Evolutionary conservation across 2,329 filamentous ascomycete genomes (phyloP).

Genomic region (Pestalotiopsis sp.): DNA sequence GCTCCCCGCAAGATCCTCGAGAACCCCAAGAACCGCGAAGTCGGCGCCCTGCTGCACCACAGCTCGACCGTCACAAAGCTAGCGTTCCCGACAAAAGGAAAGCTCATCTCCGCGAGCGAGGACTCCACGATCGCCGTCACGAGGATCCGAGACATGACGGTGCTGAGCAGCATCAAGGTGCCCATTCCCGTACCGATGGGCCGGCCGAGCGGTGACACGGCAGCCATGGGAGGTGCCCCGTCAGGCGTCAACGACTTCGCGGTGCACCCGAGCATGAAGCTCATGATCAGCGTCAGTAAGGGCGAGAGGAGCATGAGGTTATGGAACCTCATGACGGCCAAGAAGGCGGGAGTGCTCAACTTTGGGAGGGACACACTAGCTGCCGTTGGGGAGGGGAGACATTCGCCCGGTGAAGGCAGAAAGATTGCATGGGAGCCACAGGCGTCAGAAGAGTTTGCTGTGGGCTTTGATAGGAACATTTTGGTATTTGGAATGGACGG

Average conservation of each 20-base stretch:
- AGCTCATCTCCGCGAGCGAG: conserved; percentile 85
- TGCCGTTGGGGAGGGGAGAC: conserved; percentile 75
- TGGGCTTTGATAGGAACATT: conserved; percentile 84
- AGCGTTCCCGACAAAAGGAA: conserved; percentile 81
- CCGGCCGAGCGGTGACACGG: conserved; percentile 87
- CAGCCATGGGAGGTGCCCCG: conserved; percentile 77
- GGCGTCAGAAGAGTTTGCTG: conserved; percentile 78
- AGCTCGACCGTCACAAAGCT: conserved; percentile 79
- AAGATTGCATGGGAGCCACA: conserved; percentile 76
- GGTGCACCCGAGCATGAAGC: conserved; percentile 92
- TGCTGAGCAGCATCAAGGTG: conserved; percentile 85
- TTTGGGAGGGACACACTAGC: conserved; percentile 76
- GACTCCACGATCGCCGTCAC: conserved; percentile 91
- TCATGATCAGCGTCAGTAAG: conserved; percentile 91
- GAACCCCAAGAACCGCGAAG: conserved; percentile 83
- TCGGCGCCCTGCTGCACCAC: conserved; percentile 88
- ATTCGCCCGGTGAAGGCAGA: conserved; percentile 80
- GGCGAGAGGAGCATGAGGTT: conserved; percentile 90
- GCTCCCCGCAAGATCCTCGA: conserved; percentile 76
- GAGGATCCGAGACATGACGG: conserved; percentile 84
- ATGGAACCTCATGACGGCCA: conserved; percentile 96
- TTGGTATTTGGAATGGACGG: conserved; percentile 90
- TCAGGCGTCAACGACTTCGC: conserved; percentile 94
- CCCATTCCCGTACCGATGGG: conserved; percentile 81
- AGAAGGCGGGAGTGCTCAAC: conserved; percentile 90